Base-by-base conservation (phyloP, 2,329 filamentous ascomycete species). In the Metarhizium robertsii region DNA sequence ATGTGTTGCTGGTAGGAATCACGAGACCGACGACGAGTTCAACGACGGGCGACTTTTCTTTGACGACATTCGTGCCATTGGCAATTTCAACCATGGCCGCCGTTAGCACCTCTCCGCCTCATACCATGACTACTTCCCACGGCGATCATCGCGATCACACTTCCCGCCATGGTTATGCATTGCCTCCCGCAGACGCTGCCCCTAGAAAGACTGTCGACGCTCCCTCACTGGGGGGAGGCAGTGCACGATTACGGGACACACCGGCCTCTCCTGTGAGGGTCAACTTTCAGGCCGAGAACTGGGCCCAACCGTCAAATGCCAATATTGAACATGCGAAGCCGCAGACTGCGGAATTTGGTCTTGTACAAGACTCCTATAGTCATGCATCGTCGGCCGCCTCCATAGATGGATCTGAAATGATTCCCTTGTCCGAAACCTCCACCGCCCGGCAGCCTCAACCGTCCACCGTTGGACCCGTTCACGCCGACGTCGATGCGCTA, bases 201-300 rank as follows among this genome's bases (percentile, higher is more conserved):
- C 54, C 58, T 40, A 63, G 70, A 55, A 74, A 73, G 56, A 71
- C 72, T n/a, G 59, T 75, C 40, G 65, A 71, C 32, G 60, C 66
- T 16, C 55, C 67, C n/a, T 59, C 62, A 18, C 53, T 60, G 29
- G 55, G 59, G 43, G 71, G 52, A 29, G 55, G 40, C 32, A 59
- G 71, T 52, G 73, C 73, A 20, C 72, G 73, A 57, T 69, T 83
- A 57, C 75, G 76, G 58, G 74, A 78, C 52, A 73, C 75, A 16
- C 80, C 81, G 34, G 71, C 77, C 32, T 84, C 81, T 45, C 80
- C 82, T 18, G 79, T 81, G 55, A 75, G 71, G 56, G 74, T 83
- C 54, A 81, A 79, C 62, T 76, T 79, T 55, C 77, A 78, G 52
- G 68, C 73, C 29, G 78, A 79, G 46, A 73, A 77, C 64, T 82